Evolutionary conservation across 139 green algal species (phyloP).

Genomic region (Nannochloris sp.): DNA sequence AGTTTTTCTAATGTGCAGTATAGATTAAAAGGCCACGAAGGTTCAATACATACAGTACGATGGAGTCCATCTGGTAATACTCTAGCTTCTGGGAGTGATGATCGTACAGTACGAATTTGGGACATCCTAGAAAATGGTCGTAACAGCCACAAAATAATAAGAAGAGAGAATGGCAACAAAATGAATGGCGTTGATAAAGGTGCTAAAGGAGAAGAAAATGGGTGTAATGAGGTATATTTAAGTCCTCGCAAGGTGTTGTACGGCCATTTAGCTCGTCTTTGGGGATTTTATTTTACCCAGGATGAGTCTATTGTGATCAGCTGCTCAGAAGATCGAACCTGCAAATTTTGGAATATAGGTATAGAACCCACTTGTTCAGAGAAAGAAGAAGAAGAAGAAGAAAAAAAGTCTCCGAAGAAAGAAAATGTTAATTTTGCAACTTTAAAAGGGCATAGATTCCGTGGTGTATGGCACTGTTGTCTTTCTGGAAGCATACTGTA

Average conservation of each 20-base stretch:
- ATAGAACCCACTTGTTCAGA: too few species aligned
- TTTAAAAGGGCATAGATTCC: slow-evolving; percentile 27
- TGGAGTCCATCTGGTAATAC: slow-evolving; percentile 22
- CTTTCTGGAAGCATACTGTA: slow-evolving; percentile 8
- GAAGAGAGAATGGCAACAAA: too few species aligned
- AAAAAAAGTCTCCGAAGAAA: too few species aligned
- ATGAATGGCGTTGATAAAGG: neutral
- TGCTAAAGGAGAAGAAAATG: neutral
- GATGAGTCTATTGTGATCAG: slow-evolving; percentile 14
- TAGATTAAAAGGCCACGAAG: slow-evolving; percentile 34
- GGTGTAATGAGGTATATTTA: neutral
- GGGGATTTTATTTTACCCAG: slow-evolving; percentile 12
- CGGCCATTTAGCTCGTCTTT: slow-evolving; percentile 30
- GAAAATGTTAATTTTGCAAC: neutral
- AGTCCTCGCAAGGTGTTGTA: slow-evolving; percentile 11
- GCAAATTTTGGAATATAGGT: slow-evolving; percentile 22
- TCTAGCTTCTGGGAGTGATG: slow-evolving; percentile 39
- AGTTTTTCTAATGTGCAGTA: slow-evolving; percentile 11
- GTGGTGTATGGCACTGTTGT: slow-evolving; percentile 25
- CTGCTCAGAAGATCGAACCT: slow-evolving; percentile 34
- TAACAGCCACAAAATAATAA: neutral
- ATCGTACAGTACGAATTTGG: slow-evolving; percentile 41
- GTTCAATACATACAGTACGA: slow-evolving; percentile 46
- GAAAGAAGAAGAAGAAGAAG: too few species aligned
- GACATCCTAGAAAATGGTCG: neutral